These are phyloP conservation scores for Aspergillus sclerotiicarbonarius DNA, from an alignment of 495 filamentous ascomycete species.

Conservation along the genomic window DNA sequence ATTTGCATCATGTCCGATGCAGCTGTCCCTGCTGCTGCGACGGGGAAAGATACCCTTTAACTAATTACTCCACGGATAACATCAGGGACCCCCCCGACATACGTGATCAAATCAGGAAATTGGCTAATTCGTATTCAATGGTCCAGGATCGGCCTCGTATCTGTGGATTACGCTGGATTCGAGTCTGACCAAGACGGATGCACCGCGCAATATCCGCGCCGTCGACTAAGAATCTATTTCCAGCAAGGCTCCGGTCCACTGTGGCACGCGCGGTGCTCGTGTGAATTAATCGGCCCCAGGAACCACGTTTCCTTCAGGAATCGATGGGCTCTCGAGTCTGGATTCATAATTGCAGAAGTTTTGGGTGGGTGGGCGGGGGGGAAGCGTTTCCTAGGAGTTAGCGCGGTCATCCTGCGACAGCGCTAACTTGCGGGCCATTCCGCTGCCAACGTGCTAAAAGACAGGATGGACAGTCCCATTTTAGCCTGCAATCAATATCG, in stretches of 20 bases:
- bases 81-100: neutral
- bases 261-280: neutral
- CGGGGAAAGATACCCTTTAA: neutral
- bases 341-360: neutral
- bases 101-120: slow-evolving; percentile 1
- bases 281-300: neutral
- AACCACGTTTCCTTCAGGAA: slow-evolving; percentile 6
- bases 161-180: slow-evolving; percentile 4
- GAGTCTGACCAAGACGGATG: neutral
- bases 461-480: neutral
- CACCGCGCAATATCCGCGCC: neutral
- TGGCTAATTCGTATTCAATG: neutral
- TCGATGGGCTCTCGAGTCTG: neutral
- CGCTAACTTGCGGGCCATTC: slow-evolving; percentile 1
- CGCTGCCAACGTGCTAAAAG: neutral
- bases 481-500: neutral
- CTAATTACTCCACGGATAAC: neutral
- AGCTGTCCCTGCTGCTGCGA: neutral
- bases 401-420: neutral
- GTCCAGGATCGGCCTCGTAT: slow-evolving; percentile 1
- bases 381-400: neutral
- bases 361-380: neutral
- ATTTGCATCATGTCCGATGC: neutral
- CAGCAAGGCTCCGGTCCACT: neutral
- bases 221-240: neutral